These are phyloP conservation scores for Pythium insidiosum DNA, from an alignment of 352 stramenopile genomes.

Conservation along the genomic window DNA sequence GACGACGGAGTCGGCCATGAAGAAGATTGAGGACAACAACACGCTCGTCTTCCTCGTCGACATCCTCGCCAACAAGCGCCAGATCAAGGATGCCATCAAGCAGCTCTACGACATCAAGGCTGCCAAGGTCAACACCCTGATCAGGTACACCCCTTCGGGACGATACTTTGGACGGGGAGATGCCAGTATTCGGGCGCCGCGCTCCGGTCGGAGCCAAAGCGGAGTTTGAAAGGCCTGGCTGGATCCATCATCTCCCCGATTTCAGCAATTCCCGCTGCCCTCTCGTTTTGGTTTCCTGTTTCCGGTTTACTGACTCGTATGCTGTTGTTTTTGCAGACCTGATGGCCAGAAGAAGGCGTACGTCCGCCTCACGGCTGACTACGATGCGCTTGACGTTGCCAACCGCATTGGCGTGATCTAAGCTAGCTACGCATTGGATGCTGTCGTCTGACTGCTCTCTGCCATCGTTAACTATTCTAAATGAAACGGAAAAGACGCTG, in stretches of 20 bases:
- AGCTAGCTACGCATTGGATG: conserved; percentile 37
- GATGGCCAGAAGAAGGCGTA: conserved; percentile 99
- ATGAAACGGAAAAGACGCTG: conserved; percentile 6
- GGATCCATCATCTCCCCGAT: conserved; percentile 4
- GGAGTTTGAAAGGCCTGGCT: conserved; percentile 13
- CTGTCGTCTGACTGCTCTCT: conserved; percentile 38
- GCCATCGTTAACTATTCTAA: conserved; percentile 57
- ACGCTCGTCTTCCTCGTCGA: conserved; percentile 99
- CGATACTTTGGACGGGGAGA: conserved; percentile 45
- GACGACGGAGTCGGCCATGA: conserved; percentile 99
- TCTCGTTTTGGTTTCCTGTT: too few species aligned
- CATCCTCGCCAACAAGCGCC: conserved; percentile 99
- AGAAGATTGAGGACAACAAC: conserved; percentile 99
- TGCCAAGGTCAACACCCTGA: conserved; percentile 99
- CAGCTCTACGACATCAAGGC: conserved; percentile 99
- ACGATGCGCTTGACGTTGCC: conserved; percentile 99
- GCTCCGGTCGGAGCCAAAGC: conserved; percentile 16
- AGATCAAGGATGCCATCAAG: conserved; percentile 99
- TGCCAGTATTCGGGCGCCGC: conserved; percentile 3
- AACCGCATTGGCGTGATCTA: conserved; percentile 99
- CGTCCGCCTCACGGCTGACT: conserved; percentile 97
- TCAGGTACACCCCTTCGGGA: conserved; percentile 91
- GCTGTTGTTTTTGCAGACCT: conserved; percentile 60
- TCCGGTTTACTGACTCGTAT: conserved; percentile 26
- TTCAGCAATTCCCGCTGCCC: too few species aligned